A percentile compares a stretch with the other conserved stretches of the same genome.
Conservation (phyloP, 352 stramenopile genomes). For the Globisporangium viniferum region DNA sequence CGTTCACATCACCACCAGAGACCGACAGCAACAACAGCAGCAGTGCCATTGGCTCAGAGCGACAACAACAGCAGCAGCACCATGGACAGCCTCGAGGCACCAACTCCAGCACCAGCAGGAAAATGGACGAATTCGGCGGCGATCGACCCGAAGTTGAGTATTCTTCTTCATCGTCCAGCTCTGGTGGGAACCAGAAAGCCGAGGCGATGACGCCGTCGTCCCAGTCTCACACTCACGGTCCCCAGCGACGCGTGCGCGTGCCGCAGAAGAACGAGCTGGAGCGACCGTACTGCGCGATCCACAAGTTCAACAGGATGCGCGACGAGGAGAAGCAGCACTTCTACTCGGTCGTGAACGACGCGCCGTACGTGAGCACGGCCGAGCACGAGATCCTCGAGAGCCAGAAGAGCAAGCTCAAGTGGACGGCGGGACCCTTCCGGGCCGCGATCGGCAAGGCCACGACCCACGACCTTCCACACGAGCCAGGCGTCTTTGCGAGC, state of each 20-base stretch:
- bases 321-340: conserved; percentile 36
- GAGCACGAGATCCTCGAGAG: conserved; percentile 51
- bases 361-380: conserved; percentile 50
- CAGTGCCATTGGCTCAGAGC: neutral
- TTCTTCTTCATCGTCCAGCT: neutral
- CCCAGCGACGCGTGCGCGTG: conserved; percentile 42
- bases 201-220: neutral
- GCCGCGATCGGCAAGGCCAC: conserved; percentile 63
- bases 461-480: conserved; percentile 32
- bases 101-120: neutral
- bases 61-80: neutral
- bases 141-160: neutral
- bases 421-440: conserved; percentile 69
- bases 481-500: conserved; percentile 55
- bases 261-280: conserved; percentile 59
- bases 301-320: conserved; percentile 50
- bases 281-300: conserved; percentile 67
- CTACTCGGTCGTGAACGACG: conserved; percentile 82
- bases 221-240: neutral
- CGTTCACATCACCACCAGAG: neutral
- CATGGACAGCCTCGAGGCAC: neutral
- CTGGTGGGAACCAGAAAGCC: neutral
- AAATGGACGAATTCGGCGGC: neutral
- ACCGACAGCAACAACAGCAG: conserved; percentile 3
- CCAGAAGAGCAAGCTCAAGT: conserved; percentile 68